Conservation (phyloP, 176 grass and related monocot species). For the Carex kokanica region DNA sequence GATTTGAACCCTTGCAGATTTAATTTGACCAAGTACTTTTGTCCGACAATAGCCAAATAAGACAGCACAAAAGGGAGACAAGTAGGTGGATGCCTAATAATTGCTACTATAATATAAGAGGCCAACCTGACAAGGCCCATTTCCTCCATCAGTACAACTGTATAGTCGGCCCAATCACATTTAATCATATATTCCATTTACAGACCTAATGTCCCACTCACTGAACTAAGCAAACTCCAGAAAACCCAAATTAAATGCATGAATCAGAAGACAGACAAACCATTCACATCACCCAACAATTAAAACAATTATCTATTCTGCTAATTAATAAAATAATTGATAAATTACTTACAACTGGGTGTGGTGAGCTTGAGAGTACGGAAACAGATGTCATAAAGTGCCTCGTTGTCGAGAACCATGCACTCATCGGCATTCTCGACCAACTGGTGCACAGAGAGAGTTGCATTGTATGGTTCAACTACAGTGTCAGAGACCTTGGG, state of each 20-base stretch:
- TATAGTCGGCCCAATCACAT: not conserved
- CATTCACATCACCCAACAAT: not conserved
- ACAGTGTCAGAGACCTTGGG: slow-evolving; percentile 89
- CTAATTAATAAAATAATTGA: slow-evolving; percentile 4
- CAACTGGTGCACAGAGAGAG: slow-evolving; percentile 78
- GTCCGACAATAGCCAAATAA: not conserved
- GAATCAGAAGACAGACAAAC: not conserved
- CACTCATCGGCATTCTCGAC: slow-evolving; percentile 92
- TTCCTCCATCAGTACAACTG: slow-evolving; percentile 1
- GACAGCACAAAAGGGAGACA: slow-evolving; percentile 9
- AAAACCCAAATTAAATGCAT: slow-evolving; percentile 18
- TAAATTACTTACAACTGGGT: slow-evolving; percentile 69
- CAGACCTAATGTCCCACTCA: slow-evolving; percentile 20
- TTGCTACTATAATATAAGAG: slow-evolving; percentile 15
- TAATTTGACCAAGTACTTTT: slow-evolving; percentile 1
- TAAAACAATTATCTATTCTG: not conserved
- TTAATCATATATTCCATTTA: slow-evolving; percentile 22
- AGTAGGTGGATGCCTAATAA: slow-evolving; percentile 18
- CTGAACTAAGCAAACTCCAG: slow-evolving; percentile 17
- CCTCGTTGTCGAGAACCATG: slow-evolving; percentile 86
- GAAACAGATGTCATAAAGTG: slow-evolving; percentile 86
- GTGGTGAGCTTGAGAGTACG: slow-evolving; percentile 81
- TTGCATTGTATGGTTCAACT: slow-evolving; percentile 83
- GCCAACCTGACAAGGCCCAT: slow-evolving; percentile 2
- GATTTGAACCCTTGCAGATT: slow-evolving; percentile 3